Conservation (phyloP, 805 yeast genomes). For the Dipodascopsis tothii region DNA sequence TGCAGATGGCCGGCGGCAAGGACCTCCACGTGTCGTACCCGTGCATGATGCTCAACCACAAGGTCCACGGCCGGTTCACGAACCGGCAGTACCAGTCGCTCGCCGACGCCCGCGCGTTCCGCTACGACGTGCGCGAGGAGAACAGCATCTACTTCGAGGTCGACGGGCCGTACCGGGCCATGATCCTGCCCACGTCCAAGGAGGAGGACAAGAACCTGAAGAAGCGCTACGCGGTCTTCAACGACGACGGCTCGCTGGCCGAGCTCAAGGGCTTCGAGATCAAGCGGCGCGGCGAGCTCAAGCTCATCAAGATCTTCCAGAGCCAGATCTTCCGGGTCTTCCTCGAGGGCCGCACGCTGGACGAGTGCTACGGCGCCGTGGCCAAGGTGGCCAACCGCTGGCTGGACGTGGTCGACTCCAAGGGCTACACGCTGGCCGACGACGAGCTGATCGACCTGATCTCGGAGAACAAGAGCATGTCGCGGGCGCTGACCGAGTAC, state of each 20-base stretch:
- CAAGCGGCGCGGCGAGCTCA: conserved; percentile 93
- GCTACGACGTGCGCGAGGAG: conserved; percentile 73
- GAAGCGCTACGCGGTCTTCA: conserved; percentile 94
- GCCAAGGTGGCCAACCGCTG: conserved; percentile 91
- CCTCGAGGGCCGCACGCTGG: conserved; percentile 73
- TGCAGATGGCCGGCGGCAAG: conserved; percentile 70
- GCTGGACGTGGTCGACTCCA: conserved; percentile 86
- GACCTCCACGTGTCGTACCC: conserved; percentile 77
- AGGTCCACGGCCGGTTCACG: conserved; percentile 85
- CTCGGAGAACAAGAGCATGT: conserved; percentile 94
- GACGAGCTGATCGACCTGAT: conserved; percentile 89
- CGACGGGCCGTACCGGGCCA: conserved; percentile 97
- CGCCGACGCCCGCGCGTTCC: conserved; percentile 57
- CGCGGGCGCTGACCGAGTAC: conserved; percentile 81
- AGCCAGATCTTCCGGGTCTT: conserved; percentile 88
- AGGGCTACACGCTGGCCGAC: conserved; percentile 81
- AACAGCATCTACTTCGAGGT: conserved; percentile 96
- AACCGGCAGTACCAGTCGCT: conserved; percentile 90
- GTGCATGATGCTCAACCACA: conserved; percentile 88
- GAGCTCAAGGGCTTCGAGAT: conserved; percentile 95
- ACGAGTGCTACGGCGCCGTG: conserved; percentile 77
- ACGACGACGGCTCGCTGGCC: conserved; percentile 86
- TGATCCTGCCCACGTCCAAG: conserved; percentile 93
- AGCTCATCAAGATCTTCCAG: conserved; percentile 88
- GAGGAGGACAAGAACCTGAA: conserved; percentile 96